Conservation (phyloP, 768 basidiomycete genomes). For the Collybiopsis confluens region DNA sequence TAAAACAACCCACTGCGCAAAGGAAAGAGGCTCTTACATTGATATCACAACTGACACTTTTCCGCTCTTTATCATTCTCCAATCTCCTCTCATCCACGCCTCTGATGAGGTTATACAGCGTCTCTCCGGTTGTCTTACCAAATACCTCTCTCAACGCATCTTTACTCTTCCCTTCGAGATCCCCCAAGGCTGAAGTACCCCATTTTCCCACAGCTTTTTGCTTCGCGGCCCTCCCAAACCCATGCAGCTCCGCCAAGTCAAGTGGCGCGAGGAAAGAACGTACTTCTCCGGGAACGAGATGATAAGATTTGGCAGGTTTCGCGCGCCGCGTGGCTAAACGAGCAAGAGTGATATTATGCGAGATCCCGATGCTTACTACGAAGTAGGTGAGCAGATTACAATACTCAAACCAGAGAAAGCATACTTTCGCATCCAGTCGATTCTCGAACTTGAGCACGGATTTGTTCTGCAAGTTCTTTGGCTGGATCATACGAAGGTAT, state of each 20-base stretch:
- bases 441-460: constrained; percentile 70
- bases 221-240: constrained; percentile 74
- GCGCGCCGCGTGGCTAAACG: constrained; percentile 87
- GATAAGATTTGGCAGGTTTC: constrained; percentile 86
- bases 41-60: constrained; percentile 91
- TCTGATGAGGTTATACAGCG: constrained; percentile 74
- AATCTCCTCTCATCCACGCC: constrained; percentile 80
- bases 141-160: constrained; percentile 63
- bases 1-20: neutral
- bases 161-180: constrained; percentile 62
- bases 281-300: constrained; percentile 56
- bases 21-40: constrained; percentile 56
- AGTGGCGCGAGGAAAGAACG: constrained; percentile 58
- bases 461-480: constrained; percentile 73
- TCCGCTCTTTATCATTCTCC: constrained; percentile 81
- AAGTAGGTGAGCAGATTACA: no score
- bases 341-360: constrained; percentile 89
- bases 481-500: constrained; percentile 47
- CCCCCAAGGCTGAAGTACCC: constrained; percentile 64
- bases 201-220: constrained; percentile 82
- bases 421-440: constrained; percentile 86
- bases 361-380: constrained; percentile 86
- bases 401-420: constrained; percentile 5
- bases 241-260: constrained; percentile 78
- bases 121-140: constrained; percentile 81